Base-by-base conservation (phyloP, 306 rosid species). In the Potentilla sterilis region DNA sequence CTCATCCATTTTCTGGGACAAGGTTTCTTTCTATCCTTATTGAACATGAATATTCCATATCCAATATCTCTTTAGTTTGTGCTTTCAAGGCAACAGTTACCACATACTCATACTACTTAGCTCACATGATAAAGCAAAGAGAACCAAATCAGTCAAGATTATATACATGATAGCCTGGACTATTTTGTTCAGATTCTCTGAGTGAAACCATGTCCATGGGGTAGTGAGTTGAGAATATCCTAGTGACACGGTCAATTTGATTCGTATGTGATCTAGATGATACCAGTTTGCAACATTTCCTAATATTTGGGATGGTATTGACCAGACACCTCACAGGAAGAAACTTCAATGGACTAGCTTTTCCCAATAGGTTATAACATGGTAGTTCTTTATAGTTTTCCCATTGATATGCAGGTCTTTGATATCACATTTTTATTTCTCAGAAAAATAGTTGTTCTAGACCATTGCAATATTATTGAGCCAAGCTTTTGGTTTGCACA, bases 1-100 rank as follows among this genome's bases (percentile, higher is more conserved):
- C 42, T 91, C 97, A 75, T 91, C 88, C 0, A 83, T 75, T 76
- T 93, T 84, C 70, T 74, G 97, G 92, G 87, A 85, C 69, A 73
- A 78, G 79, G 85, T 78, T 69, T 63, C 63, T 55, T 70, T 51
- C 38, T 73, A 13, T 78, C 54, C 48, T 19, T 21, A 18, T 78
- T 46, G 65, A 32, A 66, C 10, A 5, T 21, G 21, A 67, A 48
- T 37, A 37, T 68, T 47, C 18, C 28, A 16, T 59, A 47, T 63
- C 51, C 44, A 14, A 46, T 37, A 15, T 70, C 10, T 58, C 3
- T 66, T 32, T 70, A 32, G 11, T 68, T n/a, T n/a, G 28, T 28
- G 14, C 21, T 48, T 44, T 40, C 21, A 80, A 24, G 62, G 69
- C 32, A 40, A 49, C 14, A 24, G 41, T 63, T 80, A 14, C 58